Conservation (phyloP, 495 filamentous ascomycete genomes). For the Penicillium canescens region DNA sequence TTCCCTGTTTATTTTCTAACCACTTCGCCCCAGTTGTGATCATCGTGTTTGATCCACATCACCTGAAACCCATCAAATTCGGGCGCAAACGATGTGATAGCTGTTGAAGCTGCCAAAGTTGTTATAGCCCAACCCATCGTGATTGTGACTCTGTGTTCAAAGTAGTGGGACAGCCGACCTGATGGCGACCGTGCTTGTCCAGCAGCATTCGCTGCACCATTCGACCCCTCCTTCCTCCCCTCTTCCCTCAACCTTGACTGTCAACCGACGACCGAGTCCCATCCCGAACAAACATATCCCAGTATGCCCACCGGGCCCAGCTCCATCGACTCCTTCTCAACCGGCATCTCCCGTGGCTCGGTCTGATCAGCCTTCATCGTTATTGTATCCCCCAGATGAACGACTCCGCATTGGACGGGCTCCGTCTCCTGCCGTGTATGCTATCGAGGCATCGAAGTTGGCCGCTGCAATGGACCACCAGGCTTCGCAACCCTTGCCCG, state of each 20-base stretch:
- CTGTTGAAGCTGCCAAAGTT: neutral
- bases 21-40: too few species aligned
- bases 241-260: constrained; percentile 37
- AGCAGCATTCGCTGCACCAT: constrained; percentile 47
- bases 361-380: constrained; percentile 56
- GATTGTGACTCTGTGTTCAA: too few species aligned
- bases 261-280: constrained; percentile 52
- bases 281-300: constrained; percentile 92
- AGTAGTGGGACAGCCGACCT: neutral
- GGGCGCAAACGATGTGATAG: constrained; percentile 3
- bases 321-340: constrained; percentile 58
- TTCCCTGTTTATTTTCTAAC: neutral
- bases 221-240: constrained; percentile 45
- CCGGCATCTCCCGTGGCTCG: constrained; percentile 38
- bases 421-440: constrained; percentile 60
- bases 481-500: constrained; percentile 76
- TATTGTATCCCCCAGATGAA: constrained; percentile 72
- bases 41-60: too few species aligned
- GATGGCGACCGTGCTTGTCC: constrained; percentile 56
- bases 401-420: constrained; percentile 56
- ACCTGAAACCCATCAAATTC: too few species aligned
- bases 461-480: constrained; percentile 71
- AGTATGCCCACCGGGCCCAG: constrained; percentile 75
- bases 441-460: constrained; percentile 68
- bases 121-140: neutral